Evolutionary conservation across 2,329 filamentous ascomycete genomes (phyloP), one percentile per base, ranked within the genome.

Genomic region (Aureobasidium subglaciale): DNA sequence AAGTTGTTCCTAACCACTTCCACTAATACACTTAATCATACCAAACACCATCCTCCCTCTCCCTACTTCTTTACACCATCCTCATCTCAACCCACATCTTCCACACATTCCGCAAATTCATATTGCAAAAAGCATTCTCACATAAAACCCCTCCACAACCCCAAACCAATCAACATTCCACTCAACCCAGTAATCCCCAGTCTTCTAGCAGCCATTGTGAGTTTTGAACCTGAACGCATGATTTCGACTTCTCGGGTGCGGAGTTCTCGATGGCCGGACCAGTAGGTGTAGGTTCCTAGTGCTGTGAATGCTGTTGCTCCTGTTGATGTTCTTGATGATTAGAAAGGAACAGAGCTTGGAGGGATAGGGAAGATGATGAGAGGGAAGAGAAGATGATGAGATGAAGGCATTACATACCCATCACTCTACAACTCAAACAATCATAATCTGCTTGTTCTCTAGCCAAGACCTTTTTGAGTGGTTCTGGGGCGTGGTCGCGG

Each of bases 371-470:
- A 32, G 32, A 20, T 30, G 13, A 16, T 2, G 6, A n/a, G 8
- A 37, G 4, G n/a, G 3, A 6, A n/a, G 8, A 37, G 4, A 22
- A n/a, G 20, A 8, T 1, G 16, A 16, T 30, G 10, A 15, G 24
- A 35, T 34, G 41, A 15, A 13, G 16, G 34, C 15, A 55, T 25
- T 25, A 43, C 37, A 29, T 62, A 67, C 67, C 67, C 66, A 68
- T 68, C 3, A 68, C 41, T 53, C 64, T 57, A 57, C 66, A 69
- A 9, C 64, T 62, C 4, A 64, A 56, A 57, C 67, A 69, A 61
- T 69, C 67, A 59, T 64, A 66, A 45, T 67, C 58, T 54, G 59
- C 59, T 16, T 83, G 55, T 80, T 83, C 68, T 75, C 77, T 63
- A 75, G 81, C 63, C 15, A 67, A 57, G 16, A 59, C 61, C 22